Conservation (phyloP, 2,329 filamentous ascomycete species). For the Fulvia fulva region DNA sequence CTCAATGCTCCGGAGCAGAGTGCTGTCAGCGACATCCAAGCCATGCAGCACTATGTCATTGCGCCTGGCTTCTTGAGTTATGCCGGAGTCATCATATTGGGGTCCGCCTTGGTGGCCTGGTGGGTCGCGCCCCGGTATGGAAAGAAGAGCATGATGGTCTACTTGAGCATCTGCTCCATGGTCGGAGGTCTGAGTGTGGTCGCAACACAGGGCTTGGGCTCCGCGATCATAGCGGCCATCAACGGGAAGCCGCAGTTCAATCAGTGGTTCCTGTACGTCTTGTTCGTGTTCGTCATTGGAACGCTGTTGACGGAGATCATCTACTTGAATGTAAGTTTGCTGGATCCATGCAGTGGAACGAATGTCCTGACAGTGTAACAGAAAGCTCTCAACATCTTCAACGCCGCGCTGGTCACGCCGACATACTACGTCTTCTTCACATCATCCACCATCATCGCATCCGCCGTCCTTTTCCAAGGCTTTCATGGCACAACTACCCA, state of each 20-base stretch:
- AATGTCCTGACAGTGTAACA: slow-evolving; percentile 40
- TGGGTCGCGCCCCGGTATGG: slow-evolving; percentile 85
- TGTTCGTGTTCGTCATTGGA: slow-evolving; percentile 84
- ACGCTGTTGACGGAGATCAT: slow-evolving; percentile 92
- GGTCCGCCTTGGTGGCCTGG: slow-evolving; percentile 66
- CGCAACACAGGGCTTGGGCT: slow-evolving; percentile 85
- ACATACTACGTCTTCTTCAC: slow-evolving; percentile 99
- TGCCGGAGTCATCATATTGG: slow-evolving; percentile 75
- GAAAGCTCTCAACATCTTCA: slow-evolving; percentile 98
- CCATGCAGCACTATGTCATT: slow-evolving; percentile 86
- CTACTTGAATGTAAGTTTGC: slow-evolving; percentile 75
- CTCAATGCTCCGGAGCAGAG: slow-evolving; percentile 87
- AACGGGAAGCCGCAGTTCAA: slow-evolving; percentile 85
- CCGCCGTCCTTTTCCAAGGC: slow-evolving; percentile 84
- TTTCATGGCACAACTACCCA: slow-evolving; percentile 81
- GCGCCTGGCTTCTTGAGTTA: slow-evolving; percentile 82
- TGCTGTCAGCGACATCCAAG: slow-evolving; percentile 80
- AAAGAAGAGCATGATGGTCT: slow-evolving; percentile 96
- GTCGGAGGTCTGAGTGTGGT: slow-evolving; percentile 93
- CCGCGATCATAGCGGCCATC: slow-evolving; percentile 84
- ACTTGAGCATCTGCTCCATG: slow-evolving; percentile 92
- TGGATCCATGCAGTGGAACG: not conserved
- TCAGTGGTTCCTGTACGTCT: slow-evolving; percentile 92
- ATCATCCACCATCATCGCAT: slow-evolving; percentile 89
- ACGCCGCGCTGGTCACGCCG: slow-evolving; percentile 91